phyloP scores from a whole-genome alignment of 2,329 filamentous ascomycete genomes.

The Ilyonectria robusta region DNA sequence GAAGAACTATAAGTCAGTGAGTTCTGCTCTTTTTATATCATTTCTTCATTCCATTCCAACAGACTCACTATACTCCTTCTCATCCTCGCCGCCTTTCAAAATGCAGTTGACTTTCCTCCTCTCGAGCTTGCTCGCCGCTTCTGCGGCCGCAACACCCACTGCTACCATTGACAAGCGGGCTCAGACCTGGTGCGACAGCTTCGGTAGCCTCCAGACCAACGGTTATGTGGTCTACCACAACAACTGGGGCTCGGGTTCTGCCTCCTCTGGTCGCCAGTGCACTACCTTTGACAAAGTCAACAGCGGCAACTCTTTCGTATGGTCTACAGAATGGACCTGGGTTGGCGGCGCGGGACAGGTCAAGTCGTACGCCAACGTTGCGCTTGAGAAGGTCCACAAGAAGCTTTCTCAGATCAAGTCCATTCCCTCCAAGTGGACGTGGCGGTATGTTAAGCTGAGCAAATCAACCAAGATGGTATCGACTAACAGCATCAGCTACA shows the following conservation, averaged over 20 bases:
- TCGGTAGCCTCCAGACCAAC: slow-evolving; percentile 53
- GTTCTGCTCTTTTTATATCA: neutral
- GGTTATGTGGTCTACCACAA: slow-evolving; percentile 67
- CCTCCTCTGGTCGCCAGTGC: slow-evolving; percentile 58
- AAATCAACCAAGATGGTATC: neutral
- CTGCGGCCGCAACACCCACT: slow-evolving; percentile 46
- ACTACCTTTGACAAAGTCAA: slow-evolving; percentile 55
- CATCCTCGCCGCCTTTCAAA: neutral
- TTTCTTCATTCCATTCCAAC: neutral
- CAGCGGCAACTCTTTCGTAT: slow-evolving; percentile 52
- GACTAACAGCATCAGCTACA: slow-evolving; percentile 48
- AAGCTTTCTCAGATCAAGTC: slow-evolving; percentile 53
- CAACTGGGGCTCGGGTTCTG: slow-evolving; percentile 60
- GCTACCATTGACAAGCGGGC: slow-evolving; percentile 52
- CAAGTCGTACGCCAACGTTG: slow-evolving; percentile 62
- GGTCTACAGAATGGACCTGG: slow-evolving; percentile 61
- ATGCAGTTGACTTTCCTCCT: slow-evolving; percentile 42
- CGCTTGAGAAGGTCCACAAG: slow-evolving; percentile 53
- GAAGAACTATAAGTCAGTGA: neutral
- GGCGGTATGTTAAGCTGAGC: slow-evolving; percentile 25
- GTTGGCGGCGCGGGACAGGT: slow-evolving; percentile 55
- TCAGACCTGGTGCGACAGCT: slow-evolving; percentile 56
- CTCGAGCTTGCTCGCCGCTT: slow-evolving; percentile 48
- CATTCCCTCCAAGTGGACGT: slow-evolving; percentile 53
- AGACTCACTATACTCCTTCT: neutral